phyloP scores from a whole-genome alignment of 345 rosid genomes.

The Rubroshorea leprosula region DNA sequence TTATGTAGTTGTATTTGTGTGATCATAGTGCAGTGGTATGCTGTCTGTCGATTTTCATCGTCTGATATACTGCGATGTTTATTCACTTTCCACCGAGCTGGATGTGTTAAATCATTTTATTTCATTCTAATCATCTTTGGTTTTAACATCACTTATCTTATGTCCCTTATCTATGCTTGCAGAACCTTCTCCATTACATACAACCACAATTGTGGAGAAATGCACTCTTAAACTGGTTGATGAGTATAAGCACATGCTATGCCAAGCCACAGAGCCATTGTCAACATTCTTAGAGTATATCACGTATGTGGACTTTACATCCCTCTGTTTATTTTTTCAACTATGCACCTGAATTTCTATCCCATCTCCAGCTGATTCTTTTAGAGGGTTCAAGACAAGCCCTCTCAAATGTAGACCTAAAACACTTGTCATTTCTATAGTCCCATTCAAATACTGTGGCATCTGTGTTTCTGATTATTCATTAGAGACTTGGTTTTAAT shows the following conservation, averaged over 20 bases:
- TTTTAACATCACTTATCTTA: not conserved
- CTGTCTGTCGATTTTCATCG: not conserved
- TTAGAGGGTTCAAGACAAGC: no score
- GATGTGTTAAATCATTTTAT: not conserved
- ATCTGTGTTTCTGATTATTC: no score
- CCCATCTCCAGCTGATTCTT: no score
- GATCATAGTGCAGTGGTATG: no score
- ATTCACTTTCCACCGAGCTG: not conserved
- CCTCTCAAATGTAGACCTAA: no score
- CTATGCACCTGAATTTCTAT: no score
- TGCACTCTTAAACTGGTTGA: constrained; percentile 96
- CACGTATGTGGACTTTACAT: constrained; percentile 44
- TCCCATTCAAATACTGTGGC: no score
- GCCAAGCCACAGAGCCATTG: constrained; percentile 95
- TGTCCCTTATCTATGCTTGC: constrained; percentile 29
- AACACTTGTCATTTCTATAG: no score
- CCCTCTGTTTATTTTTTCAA: constrained; percentile 2
- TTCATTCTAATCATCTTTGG: not conserved
- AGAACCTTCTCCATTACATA: constrained; percentile 98
- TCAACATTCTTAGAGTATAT: constrained; percentile 94
- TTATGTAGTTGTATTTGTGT: no score
- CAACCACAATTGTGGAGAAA: constrained; percentile 96
- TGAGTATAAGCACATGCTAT: constrained; percentile 91
- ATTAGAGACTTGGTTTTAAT: no score
- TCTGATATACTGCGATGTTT: not conserved